These are phyloP conservation scores for Apiotrichum sp. DNA, from an alignment of 1,284 basidiomycete species.

Conservation along the genomic window DNA sequence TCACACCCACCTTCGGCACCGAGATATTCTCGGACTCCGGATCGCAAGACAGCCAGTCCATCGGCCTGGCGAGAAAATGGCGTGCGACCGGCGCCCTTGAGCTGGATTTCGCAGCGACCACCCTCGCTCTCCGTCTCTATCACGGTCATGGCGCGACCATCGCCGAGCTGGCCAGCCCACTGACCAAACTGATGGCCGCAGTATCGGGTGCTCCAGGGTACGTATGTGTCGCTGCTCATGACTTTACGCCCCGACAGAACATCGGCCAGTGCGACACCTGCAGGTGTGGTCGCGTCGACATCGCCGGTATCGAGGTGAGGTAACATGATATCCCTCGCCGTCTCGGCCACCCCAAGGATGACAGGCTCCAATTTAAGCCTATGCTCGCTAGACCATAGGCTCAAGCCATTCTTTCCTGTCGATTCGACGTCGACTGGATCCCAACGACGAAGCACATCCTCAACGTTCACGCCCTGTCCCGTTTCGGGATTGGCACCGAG, in stretches of 20 bases:
- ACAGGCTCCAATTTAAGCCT: constrained; percentile 56
- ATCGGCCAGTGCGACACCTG: constrained; percentile 66
- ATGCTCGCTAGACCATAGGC: constrained; percentile 41
- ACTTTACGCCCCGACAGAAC: constrained; percentile 72
- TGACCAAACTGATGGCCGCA: constrained; percentile 81
- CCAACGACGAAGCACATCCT: constrained; percentile 55
- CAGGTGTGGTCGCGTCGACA: constrained; percentile 57
- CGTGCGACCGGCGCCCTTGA: constrained; percentile 90
- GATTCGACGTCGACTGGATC: constrained; percentile 29
- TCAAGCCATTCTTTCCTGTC: constrained; percentile 22
- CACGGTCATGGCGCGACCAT: constrained; percentile 86
- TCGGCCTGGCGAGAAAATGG: constrained; percentile 89
- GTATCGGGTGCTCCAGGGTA: constrained; percentile 83
- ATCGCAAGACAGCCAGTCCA: constrained; percentile 84
- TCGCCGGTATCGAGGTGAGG: constrained; percentile 76
- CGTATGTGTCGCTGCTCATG: constrained; percentile 59
- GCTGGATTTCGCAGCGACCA: constrained; percentile 71
- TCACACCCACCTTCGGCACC: constrained; percentile 65
- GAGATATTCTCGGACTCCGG: constrained; percentile 85
- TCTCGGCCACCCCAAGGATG: constrained; percentile 61
- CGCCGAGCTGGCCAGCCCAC: constrained; percentile 96
- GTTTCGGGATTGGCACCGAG: constrained; percentile 56
- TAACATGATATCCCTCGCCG: constrained; percentile 65
- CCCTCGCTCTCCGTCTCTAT: constrained; percentile 64
- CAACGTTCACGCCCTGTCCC: constrained; percentile 45